Conservation (phyloP, 2,329 filamentous ascomycete genomes). For the Colletotrichum musae region DNA sequence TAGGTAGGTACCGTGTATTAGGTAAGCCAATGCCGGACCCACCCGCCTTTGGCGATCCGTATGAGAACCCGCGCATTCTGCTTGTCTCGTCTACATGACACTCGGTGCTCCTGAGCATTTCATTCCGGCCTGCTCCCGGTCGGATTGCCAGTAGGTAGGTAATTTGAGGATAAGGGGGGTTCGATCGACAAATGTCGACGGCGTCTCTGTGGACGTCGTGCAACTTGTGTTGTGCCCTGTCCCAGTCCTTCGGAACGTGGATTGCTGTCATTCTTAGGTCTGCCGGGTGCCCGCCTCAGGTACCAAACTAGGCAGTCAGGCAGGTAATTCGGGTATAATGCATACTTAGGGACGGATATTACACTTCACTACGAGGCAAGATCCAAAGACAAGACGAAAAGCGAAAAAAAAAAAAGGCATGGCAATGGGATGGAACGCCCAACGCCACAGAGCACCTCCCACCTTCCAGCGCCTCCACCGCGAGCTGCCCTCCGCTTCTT, state of each 20-base stretch:
- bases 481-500: no score
- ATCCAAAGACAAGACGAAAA: no score
- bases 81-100: conserved; percentile 9
- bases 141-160: conserved; percentile 2
- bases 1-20: not conserved
- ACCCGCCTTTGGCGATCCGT: conserved; percentile 11
- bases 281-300: not conserved
- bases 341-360: no score
- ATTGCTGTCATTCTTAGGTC: no score
- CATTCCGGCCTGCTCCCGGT: conserved; percentile 27
- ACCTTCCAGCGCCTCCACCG: no score
- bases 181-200: not conserved
- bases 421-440: no score
- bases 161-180: conserved; percentile 1
- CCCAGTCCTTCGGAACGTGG: not conserved
- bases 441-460: no score
- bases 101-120: conserved; percentile 26
- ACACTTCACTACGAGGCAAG: no score
- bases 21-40: conserved; percentile 21
- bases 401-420: no score
- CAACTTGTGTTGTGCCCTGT: no score
- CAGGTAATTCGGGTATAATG: not conserved
- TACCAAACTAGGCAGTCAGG: not conserved
- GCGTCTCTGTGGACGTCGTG: no score
- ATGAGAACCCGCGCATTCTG: conserved; percentile 25